phyloP scores from a whole-genome alignment of 192 early-diverging fungal genomes.

The Rhizophagus prolifer region DNA sequence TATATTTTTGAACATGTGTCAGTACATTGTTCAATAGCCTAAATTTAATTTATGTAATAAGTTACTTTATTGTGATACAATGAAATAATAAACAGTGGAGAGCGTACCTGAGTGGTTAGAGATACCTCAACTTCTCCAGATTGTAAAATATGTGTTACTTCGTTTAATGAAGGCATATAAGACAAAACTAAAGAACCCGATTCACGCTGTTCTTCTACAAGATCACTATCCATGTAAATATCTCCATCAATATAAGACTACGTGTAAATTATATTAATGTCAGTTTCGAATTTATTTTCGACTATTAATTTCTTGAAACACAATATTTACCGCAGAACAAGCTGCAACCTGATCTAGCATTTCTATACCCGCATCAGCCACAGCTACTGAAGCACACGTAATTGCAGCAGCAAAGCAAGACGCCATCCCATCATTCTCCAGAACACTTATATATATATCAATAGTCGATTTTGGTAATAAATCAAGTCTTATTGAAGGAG shows the following conservation, averaged over 20 bases:
- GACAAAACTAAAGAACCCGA: constrained; percentile 66
- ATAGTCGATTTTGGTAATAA: constrained; percentile 72
- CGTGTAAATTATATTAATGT: background rate
- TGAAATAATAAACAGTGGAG: background rate
- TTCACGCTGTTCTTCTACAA: constrained; percentile 58
- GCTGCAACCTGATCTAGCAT: constrained; percentile 81
- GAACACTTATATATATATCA: constrained; percentile 66
- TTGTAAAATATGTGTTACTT: constrained; percentile 78
- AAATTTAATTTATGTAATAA: background rate
- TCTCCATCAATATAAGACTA: constrained; percentile 27
- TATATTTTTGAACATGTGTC: constrained; percentile 78
- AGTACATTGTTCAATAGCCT: constrained; percentile 73
- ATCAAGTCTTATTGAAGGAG: constrained; percentile 72
- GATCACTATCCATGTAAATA: constrained; percentile 54
- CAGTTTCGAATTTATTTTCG: constrained; percentile 20
- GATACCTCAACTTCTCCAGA: constrained; percentile 58
- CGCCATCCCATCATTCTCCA: constrained; percentile 68
- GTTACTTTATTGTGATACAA: background rate
- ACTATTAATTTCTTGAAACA: too few species aligned
- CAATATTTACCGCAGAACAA: constrained; percentile 57
- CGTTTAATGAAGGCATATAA: constrained; percentile 78
- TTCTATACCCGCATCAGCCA: constrained; percentile 85
- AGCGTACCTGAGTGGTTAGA: constrained; percentile 51
- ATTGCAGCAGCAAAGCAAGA: constrained; percentile 66
- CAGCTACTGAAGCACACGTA: constrained; percentile 62